These are phyloP conservation scores for Curvularia lunata DNA, from an alignment of 2,329 filamentous ascomycete species.

Conservation along the genomic window DNA sequence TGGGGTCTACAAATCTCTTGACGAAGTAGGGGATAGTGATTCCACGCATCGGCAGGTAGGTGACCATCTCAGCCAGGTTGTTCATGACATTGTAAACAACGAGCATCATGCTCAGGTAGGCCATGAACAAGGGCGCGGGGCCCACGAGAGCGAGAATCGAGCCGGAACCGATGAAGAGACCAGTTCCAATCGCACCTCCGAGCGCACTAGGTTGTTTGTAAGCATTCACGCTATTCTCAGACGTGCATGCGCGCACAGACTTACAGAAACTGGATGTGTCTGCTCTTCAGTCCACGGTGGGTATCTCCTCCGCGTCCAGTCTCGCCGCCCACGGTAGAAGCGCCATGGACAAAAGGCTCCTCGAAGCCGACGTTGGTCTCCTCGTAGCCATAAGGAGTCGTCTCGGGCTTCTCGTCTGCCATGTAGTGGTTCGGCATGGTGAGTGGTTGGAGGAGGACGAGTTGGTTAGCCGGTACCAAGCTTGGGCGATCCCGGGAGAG, in stretches of 20 bases:
- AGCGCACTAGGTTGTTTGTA: constrained; percentile 61
- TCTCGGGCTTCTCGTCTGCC: constrained; percentile 33
- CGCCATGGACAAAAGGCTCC: constrained; percentile 36
- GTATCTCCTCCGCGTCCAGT: constrained; percentile 42
- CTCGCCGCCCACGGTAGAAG: constrained; percentile 37
- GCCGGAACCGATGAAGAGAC: constrained; percentile 47
- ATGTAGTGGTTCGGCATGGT: constrained; percentile 35
- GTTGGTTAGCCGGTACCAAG: constrained; percentile 7
- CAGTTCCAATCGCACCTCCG: constrained; percentile 61
- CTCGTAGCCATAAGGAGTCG: constrained; percentile 26
- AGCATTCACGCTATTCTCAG: constrained; percentile 9
- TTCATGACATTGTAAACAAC: constrained; percentile 52
- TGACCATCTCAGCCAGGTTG: constrained; percentile 50
- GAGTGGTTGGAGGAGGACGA: constrained; percentile 1
- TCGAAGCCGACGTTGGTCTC: constrained; percentile 24
- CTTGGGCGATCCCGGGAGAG: neutral
- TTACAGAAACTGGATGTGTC: constrained; percentile 49
- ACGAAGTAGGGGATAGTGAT: constrained; percentile 50
- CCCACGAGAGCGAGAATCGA: constrained; percentile 42
- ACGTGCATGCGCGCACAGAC: neutral
- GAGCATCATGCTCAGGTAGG: constrained; percentile 48
- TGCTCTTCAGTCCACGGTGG: constrained; percentile 47
- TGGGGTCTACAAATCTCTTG: constrained; percentile 57
- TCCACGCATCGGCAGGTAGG: constrained; percentile 49
- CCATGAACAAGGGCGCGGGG: constrained; percentile 47